These are phyloP conservation scores for Euphrasia arctica DNA, from an alignment of 305 asterid genomes.

Conservation along the genomic window DNA sequence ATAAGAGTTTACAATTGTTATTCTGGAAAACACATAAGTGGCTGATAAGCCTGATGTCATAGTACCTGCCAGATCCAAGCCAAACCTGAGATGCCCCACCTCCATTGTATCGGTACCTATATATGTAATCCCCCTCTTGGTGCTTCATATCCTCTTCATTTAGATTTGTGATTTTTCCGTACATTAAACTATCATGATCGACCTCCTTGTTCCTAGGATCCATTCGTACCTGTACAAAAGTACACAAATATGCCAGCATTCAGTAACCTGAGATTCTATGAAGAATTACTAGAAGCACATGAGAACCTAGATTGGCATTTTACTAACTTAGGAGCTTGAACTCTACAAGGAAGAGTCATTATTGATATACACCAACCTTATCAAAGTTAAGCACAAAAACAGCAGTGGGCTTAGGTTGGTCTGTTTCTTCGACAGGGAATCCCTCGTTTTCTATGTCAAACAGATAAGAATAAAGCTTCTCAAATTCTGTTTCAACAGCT, in stretches of 20 bases:
- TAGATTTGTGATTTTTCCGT: constrained; percentile 52
- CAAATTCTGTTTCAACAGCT: constrained; percentile 81
- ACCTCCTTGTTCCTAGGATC: constrained; percentile 92
- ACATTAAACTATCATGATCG: constrained; percentile 87
- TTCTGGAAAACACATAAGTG: constrained; percentile 5
- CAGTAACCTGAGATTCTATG: constrained; percentile 15
- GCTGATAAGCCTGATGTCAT: constrained; percentile 18
- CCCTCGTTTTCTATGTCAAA: constrained; percentile 72
- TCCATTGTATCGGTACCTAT: constrained; percentile 87
- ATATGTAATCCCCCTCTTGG: constrained; percentile 93
- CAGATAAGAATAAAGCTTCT: constrained; percentile 83
- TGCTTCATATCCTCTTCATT: constrained; percentile 85
- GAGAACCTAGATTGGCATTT: constrained; percentile 20
- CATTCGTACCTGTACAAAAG: constrained; percentile 61
- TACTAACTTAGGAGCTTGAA: constrained; percentile 9
- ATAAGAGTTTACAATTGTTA: background rate
- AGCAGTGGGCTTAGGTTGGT: constrained; percentile 87
- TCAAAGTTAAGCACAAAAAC: constrained; percentile 88
- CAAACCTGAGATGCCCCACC: constrained; percentile 99
- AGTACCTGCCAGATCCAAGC: constrained; percentile 99
- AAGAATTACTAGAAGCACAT: constrained; percentile 18
- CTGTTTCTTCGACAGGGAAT: constrained; percentile 60
- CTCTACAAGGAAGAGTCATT: constrained; percentile 17
- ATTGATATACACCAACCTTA: constrained; percentile 52
- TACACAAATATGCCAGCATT: constrained; percentile 3